Evolutionary conservation across 345 rosid genomes (phyloP), one percentile per base, ranked within the genome.

Genomic region (Salix koriyanagi): DNA sequence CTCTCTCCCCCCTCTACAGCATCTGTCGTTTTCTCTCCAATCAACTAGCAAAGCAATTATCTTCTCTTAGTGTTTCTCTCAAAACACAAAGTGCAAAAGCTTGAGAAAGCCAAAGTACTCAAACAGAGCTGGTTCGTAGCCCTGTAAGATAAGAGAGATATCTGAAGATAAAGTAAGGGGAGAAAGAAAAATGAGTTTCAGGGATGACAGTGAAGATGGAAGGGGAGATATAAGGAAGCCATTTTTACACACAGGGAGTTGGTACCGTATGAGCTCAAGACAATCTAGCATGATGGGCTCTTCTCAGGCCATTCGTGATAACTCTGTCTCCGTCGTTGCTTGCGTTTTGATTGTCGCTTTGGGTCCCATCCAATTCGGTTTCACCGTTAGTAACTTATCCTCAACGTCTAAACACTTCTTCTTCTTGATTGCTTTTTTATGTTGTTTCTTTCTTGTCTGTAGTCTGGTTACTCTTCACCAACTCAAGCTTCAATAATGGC

Each of bases 281-380:
- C 95, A 91, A 75, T 93, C 98, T 14, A 92, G 99, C 83, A 87
- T 91, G 97, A 74, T 92, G 93, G 97, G 97, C 4, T 96, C 98
- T 0, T 87, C 97, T 46, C 95, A 91, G 80, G 91, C 69, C 75
- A 89, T 96, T 58, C 90, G 93, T 5, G 99, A 96, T 58, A 85
- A 87, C 84, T 96, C 99, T 46, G 80, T 96, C 73, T 96, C 99
- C 62, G 98, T 96, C 71, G 83, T 96, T 37, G 99, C 98, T 19
- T 93, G 98, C 69, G 99, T 96, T 42, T 52, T 96, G 82, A 93
- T 96, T 80, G 98, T 96, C 62, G 99, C 98, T 79, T 85, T 96
- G 77, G 99, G 99, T 82, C 99, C 99, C 71, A 92, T 96, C 76
- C 99, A 96, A 89, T 96, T 92, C 70, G 99, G 99, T 34, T 96